These are phyloP conservation scores for Blastobotrys peoriensis DNA, from an alignment of 805 yeast species.

Conservation along the genomic window DNA sequence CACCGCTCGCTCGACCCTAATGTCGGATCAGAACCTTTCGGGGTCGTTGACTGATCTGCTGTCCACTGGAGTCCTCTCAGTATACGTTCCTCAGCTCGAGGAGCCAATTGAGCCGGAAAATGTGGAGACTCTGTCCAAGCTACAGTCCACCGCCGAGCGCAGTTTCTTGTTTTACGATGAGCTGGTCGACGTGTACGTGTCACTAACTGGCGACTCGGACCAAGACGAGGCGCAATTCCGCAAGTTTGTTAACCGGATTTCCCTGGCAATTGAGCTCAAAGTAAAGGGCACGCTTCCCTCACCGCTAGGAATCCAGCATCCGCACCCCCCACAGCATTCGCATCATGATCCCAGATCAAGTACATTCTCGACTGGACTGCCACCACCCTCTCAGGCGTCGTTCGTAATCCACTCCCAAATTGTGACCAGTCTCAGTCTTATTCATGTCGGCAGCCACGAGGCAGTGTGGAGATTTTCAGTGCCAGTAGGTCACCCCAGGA, in stretches of 20 bases:
- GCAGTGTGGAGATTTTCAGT: constrained; percentile 14
- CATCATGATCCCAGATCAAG: too few species aligned
- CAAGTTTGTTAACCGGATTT: background rate
- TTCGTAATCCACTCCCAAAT: constrained; percentile 9
- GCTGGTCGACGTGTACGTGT: constrained; percentile 10
- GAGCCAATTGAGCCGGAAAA: background rate
- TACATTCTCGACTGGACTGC: too few species aligned
- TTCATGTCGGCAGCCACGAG: background rate
- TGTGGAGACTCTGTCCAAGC: background rate
- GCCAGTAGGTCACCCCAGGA: constrained; percentile 18
- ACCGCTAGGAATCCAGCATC: background rate
- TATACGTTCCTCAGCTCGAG: constrained; percentile 2
- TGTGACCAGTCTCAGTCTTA: constrained; percentile 4
- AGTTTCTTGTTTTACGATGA: constrained; percentile 18
- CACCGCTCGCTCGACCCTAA: too few species aligned
- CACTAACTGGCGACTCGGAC: constrained; percentile 2
- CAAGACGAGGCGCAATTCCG: background rate
- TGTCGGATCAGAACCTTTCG: background rate
- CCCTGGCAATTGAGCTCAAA: constrained; percentile 8
- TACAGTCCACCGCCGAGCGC: background rate
- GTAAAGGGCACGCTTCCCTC: constrained; percentile 3
- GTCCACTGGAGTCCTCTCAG: background rate
- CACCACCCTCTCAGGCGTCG: background rate
- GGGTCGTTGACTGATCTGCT: background rate
- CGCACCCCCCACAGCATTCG: too few species aligned